phyloP scores from a whole-genome alignment of 2,329 filamentous ascomycete species.

The Talaromyces sp. region DNA sequence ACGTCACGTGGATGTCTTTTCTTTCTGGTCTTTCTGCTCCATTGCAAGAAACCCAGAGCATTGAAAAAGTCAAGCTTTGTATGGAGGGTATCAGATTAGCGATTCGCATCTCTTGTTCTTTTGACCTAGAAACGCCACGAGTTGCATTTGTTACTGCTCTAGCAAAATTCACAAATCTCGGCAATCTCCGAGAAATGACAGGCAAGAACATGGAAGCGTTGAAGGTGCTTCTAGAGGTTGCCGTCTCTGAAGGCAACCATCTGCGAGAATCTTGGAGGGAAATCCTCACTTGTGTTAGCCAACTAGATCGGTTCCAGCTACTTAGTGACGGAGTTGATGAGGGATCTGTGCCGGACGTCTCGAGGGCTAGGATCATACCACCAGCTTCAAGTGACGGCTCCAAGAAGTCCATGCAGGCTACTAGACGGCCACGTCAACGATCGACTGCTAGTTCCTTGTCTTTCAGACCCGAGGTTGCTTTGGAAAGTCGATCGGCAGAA shows the following conservation, averaged over 20 bases:
- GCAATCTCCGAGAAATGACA: constrained; percentile 91
- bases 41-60: constrained; percentile 86
- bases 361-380: constrained; percentile 68
- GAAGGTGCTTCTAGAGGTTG: constrained; percentile 84
- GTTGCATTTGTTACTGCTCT: constrained; percentile 92
- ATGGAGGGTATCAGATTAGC: constrained; percentile 94
- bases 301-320: constrained; percentile 89
- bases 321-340: constrained; percentile 94
- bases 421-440: constrained; percentile 44
- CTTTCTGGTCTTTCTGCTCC: constrained; percentile 90
- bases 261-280: constrained; percentile 92
- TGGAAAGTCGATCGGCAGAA: constrained; percentile 87
- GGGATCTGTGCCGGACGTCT: constrained; percentile 84
- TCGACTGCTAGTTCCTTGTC: constrained; percentile 45
- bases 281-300: constrained; percentile 88
- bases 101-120: constrained; percentile 86
- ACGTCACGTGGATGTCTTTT: constrained; percentile 98
- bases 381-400: constrained; percentile 50
- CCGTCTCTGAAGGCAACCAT: constrained; percentile 84
- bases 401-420: constrained; percentile 59
- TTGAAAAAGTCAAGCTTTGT: constrained; percentile 86
- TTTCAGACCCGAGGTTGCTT: constrained; percentile 73
- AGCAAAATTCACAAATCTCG: constrained; percentile 89
- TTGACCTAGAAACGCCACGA: constrained; percentile 85
- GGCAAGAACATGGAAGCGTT: constrained; percentile 95